Base-by-base conservation (phyloP, 140 eudicot genomes). In the Oenanthe javanica region DNA sequence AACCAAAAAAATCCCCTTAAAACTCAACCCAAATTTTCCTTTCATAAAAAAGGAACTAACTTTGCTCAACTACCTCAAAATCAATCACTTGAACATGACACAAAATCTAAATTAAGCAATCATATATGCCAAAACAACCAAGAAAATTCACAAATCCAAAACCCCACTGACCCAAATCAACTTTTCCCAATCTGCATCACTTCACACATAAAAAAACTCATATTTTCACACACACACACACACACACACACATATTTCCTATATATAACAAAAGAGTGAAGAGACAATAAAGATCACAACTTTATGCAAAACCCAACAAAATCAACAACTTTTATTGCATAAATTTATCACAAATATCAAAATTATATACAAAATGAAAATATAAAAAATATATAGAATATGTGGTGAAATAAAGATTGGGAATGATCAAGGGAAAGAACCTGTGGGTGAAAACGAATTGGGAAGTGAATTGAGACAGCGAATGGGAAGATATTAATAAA, bases 261-360 rank as follows among this genome's bases (percentile, higher is more conserved):
- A 48, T 18, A n/a, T 19, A 50, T n/a, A 75, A 52, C 67, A 49
- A 78, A 85, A 82, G 79, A 75, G 74, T 81, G 76, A 57, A 80
- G 15, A 72, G 63, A 82, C 15, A 49, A 80, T 48, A 55, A 89
- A 84, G 86, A 85, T 87, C 75, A 83, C 77, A 88, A 84, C 86
- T 85, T 88, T 79, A 87, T 46, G 78, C 69, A 59, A n/a, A 59
- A 59, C 31, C 31, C 69, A 59, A 7, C 14, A 59, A n/a, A 87
- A 82, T 10, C 12, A 84, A 46, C 38, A 49, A 48, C 86, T 77
- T 52, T 51, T 10, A 52, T 45, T 11, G 9, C n/a, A 77, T 83
- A 45, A 27, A 47, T 57, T 74, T 40, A 46, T 5, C 42, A 48
- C 77, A 48, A 6, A 14, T 31, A 48, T 46, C 45, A 4, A 31